Evolutionary conservation across 805 yeast species (phyloP), one percentile per base, ranked within the genome.

Genomic region (Pichia paraexigua): DNA sequence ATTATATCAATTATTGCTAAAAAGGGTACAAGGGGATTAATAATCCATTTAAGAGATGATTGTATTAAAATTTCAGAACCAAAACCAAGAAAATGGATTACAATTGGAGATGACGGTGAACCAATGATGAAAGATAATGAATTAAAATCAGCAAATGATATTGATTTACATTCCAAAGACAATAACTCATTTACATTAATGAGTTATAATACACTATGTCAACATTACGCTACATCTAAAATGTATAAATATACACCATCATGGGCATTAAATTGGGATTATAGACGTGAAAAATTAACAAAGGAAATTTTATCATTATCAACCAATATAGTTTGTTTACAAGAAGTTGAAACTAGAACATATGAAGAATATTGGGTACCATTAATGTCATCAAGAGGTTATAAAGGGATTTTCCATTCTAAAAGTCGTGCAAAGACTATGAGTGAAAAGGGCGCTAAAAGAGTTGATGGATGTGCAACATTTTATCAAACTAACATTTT

Each of bases 381-480:
- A 18, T 62, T 81, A 32, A 74, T 94, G 78, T 74, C 74, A 24
- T 77, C 80, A 50, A 72, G 78, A 46, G 96, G 96, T 9, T 94
- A 92, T 70, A 78, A 79, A 58, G 91, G 95, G 39, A 68, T 80
- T 25, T 91, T 89, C 71, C 87, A 83, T 69, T 86, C 85, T 50
- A 94, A 94, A 69, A 86, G 95, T 25, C 79, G 99, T 64, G 91
- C 97, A 1, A 87, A 87, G 69, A 90, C 97, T 12, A 87, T 89
- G 95, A 71, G 75, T 55, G 85, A 82, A 54, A 73, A 71, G 53
- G 96, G 88, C 58, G 83, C 95, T 25, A 85, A 84, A 67, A 87
- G 86, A 62, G 99, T 94, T 45, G 99, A 94, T 67, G 99, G 99
- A 13, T 94, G 99, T 76, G 97, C 97, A n/a, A 82, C 91, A 1